A percentile compares a stretch with the other conserved stretches of the same genome.
Evolutionary conservation across 2,329 filamentous ascomycete species (phyloP).

Genomic region (Claviceps sp.): DNA sequence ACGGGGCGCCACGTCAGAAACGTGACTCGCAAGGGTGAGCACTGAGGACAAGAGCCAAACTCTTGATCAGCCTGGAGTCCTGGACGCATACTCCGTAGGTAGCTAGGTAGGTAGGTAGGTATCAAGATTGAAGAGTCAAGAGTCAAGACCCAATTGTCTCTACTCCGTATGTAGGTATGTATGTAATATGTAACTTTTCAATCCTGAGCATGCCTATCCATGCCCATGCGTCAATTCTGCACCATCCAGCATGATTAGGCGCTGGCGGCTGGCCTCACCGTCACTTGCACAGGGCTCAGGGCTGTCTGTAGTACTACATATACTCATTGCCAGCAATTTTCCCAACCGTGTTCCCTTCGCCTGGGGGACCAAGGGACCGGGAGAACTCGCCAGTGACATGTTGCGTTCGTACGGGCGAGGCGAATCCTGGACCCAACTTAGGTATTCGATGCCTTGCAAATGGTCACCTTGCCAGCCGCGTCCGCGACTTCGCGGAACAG

Average conservation of each 20-base stretch:
- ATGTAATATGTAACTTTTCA: not conserved
- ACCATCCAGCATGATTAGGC: not conserved
- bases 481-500: not conserved
- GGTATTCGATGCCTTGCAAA: not conserved
- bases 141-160: not conserved
- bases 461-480: not conserved
- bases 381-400: not conserved
- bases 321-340: not conserved
- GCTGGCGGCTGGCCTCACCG: not conserved
- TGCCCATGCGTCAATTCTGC: not conserved
- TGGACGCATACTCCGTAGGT: not conserved
- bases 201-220: not conserved
- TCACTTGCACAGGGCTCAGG: not conserved
- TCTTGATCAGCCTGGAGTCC: not conserved
- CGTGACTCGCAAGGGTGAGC: slow-evolving; percentile 1
- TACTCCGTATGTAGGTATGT: not conserved
- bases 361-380: not conserved
- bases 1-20: not conserved
- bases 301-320: no score
- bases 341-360: not conserved
- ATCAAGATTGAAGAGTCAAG: not conserved
- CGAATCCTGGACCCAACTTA: not conserved
- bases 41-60: not conserved
- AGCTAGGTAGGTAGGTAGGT: no score
- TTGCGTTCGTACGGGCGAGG: not conserved